These are phyloP conservation scores for Pugionium cornutum DNA, from an alignment of 345 rosid species.

Conservation along the genomic window DNA sequence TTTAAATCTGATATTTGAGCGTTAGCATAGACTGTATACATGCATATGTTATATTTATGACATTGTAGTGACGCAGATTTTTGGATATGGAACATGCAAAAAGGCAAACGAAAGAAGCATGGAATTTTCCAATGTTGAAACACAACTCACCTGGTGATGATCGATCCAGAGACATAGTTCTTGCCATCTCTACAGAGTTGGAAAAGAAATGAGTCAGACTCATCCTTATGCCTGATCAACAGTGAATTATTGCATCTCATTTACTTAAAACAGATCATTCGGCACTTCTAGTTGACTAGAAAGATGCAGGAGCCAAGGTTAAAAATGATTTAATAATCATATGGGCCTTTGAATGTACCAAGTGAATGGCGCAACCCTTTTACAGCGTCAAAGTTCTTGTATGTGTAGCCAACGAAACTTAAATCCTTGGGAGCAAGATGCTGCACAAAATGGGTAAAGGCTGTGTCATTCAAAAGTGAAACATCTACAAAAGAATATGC, in stretches of 20 bases:
- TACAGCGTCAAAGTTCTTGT: conserved; percentile 95
- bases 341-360: conserved; percentile 49
- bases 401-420: conserved; percentile 94
- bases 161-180: conserved; percentile 45
- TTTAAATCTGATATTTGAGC: not conserved
- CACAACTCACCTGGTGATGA: conserved; percentile 32
- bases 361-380: conserved; percentile 64
- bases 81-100: conserved; percentile 5
- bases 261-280: conserved; percentile 6
- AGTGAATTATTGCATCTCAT: not conserved
- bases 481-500: not conserved
- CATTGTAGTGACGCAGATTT: not conserved
- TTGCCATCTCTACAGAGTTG: conserved; percentile 40
- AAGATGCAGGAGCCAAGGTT: not conserved
- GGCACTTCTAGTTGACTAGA: conserved; percentile 4
- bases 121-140: conserved; percentile 3
- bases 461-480: conserved; percentile 15
- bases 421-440: conserved; percentile 81
- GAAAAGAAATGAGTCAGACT: conserved; percentile 31
- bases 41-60: not conserved
- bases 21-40: not conserved
- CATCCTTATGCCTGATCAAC: conserved; percentile 17
- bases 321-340: conserved; percentile 18
- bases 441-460: conserved; percentile 45
- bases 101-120: conserved; percentile 2